phyloP scores from a whole-genome alignment of 2,329 filamentous ascomycete genomes.

The Pseudonectria foliicola region DNA sequence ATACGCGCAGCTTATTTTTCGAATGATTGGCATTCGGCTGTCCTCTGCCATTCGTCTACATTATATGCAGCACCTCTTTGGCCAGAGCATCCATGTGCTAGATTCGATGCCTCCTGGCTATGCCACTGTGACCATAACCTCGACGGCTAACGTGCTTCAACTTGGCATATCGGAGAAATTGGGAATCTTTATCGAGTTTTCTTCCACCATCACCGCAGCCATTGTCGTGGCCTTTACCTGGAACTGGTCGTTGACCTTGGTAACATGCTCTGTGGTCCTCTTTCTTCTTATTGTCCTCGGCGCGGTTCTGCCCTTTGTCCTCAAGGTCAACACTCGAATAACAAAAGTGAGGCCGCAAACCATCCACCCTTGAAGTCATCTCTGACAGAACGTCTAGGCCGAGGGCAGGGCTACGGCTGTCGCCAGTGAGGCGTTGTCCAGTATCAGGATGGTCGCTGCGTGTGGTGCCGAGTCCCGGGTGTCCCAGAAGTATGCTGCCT shows the following conservation, averaged over 20 bases:
- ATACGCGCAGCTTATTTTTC: conserved; percentile 45
- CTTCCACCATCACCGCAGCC: conserved; percentile 43
- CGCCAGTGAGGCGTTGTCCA: conserved; percentile 53
- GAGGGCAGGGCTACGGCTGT: conserved; percentile 52
- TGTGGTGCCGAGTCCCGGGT: conserved; percentile 54
- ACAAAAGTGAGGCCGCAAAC: conserved; percentile 25
- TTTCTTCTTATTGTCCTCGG: conserved; percentile 46
- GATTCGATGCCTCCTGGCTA: conserved; percentile 57
- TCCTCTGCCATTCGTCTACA: conserved; percentile 55
- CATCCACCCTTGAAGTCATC: neutral
- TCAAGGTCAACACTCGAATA: conserved; percentile 42
- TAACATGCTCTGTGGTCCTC: conserved; percentile 48
- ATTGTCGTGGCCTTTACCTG: conserved; percentile 49
- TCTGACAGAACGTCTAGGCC: conserved; percentile 23
- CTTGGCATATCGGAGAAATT: conserved; percentile 59
- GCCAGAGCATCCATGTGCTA: conserved; percentile 59
- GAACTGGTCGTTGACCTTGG: conserved; percentile 53
- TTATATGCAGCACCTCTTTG: conserved; percentile 57
- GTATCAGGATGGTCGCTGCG: conserved; percentile 55
- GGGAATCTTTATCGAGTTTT: conserved; percentile 50
- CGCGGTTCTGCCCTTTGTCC: conserved; percentile 46
- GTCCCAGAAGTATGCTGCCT: conserved; percentile 44
- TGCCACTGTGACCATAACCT: conserved; percentile 57
- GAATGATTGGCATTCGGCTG: conserved; percentile 55
- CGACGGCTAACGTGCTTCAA: conserved; percentile 57